A percentile compares a stretch with the other conserved stretches of the same genome.
phyloP scores from a whole-genome alignment of 2,329 filamentous ascomycete species.

The Nannizziopsis barbatae region DNA sequence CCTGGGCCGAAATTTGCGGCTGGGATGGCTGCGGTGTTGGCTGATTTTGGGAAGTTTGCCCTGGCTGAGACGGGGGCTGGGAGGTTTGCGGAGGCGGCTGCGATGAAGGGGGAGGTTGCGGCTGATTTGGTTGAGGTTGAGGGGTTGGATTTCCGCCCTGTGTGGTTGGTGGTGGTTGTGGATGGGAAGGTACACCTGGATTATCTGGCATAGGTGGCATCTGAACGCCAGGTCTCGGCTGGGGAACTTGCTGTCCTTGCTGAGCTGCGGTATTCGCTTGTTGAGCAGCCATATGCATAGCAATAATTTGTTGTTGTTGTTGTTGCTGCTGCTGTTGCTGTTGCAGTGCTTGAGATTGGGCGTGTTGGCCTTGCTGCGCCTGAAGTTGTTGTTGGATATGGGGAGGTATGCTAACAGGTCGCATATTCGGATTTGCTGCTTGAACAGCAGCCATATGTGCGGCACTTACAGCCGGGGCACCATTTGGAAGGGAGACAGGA shows the following conservation, averaged over 20 bases:
- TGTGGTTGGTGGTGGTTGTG: constrained; percentile 32
- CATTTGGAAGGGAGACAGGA: constrained; percentile 33
- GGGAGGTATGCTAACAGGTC: constrained; percentile 30
- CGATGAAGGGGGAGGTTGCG: constrained; percentile 25
- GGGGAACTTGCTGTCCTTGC: constrained; percentile 31
- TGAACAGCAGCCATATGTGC: constrained; percentile 37
- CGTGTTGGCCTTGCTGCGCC: constrained; percentile 22
- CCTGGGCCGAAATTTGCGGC: constrained; percentile 30
- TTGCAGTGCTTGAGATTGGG: constrained; percentile 34
- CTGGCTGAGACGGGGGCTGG: constrained; percentile 30
- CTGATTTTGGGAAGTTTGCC: constrained; percentile 20
- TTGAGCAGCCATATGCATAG: constrained; percentile 15
- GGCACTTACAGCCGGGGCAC: constrained; percentile 30
- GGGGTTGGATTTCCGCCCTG: constrained; percentile 30
- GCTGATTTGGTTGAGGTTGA: constrained; percentile 22
- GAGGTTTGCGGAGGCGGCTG: constrained; percentile 23
- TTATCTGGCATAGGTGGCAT: constrained; percentile 34
- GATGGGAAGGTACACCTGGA: constrained; percentile 34
- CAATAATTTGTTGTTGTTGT: constrained; percentile 18
- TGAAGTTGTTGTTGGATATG: constrained; percentile 34
- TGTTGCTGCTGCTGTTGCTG: constrained; percentile 11
- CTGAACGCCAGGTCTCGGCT: constrained; percentile 32
- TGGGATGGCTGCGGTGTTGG: constrained; percentile 24
- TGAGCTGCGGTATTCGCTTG: constrained; percentile 25
- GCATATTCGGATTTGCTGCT: constrained; percentile 30